phyloP scores from a whole-genome alignment of 441 rosid genomes.

The Adansonia madagascariensis region DNA sequence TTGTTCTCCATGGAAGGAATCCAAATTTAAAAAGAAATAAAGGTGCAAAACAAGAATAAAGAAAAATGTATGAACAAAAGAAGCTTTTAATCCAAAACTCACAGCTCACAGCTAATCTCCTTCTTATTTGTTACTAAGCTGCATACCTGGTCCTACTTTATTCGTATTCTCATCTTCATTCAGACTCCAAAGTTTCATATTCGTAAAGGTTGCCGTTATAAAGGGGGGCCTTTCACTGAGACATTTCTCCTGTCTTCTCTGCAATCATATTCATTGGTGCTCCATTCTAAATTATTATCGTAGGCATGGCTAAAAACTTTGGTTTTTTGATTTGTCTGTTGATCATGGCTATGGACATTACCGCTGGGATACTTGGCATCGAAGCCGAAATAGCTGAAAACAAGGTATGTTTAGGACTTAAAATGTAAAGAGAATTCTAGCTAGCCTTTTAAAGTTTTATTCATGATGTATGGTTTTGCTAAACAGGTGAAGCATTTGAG shows the following conservation, averaged over 20 bases:
- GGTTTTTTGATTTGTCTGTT: constrained; percentile 64
- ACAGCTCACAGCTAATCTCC: constrained; percentile 43
- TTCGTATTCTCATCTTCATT: constrained; percentile 49
- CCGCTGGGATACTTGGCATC: constrained; percentile 84
- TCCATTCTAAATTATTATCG: background rate
- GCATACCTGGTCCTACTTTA: constrained; percentile 40
- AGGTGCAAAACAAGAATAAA: constrained; percentile 45
- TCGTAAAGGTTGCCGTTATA: constrained; percentile 24
- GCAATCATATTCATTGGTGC: background rate
- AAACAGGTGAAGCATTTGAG: constrained; percentile 72
- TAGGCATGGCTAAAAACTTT: constrained; percentile 47
- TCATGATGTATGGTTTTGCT: background rate
- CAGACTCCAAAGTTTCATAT: constrained; percentile 25
- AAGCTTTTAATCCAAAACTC: constrained; percentile 31
- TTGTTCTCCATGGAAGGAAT: constrained; percentile 72
- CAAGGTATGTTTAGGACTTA: constrained; percentile 48
- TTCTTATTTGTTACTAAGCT: constrained; percentile 23
- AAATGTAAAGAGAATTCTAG: background rate
- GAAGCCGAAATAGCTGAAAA: constrained; percentile 80
- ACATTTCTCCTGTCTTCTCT: constrained; percentile 23
- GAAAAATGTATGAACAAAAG: constrained; percentile 34
- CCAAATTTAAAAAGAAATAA: constrained; percentile 39
- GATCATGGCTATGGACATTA: constrained; percentile 71
- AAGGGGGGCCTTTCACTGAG: constrained; percentile 22
- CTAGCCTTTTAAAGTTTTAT: background rate